Evolutionary conservation across 371 early-diverging fungal genomes (phyloP).

Genomic region (Fennellomyces sp.): DNA sequence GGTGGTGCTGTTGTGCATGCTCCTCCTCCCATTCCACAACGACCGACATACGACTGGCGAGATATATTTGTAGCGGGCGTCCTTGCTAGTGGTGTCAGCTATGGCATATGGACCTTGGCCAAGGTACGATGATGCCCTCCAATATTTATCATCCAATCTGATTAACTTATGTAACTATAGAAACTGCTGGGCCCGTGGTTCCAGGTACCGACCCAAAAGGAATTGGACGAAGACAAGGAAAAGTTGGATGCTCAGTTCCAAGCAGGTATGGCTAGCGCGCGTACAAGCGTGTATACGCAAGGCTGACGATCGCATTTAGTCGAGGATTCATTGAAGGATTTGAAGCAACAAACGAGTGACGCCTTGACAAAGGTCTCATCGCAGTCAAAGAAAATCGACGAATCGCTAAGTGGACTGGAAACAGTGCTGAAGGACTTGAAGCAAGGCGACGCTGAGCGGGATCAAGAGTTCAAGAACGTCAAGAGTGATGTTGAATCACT

Average conservation of each 20-base stretch:
- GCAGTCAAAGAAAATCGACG: constrained; percentile 76
- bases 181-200: constrained; percentile 68
- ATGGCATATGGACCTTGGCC: constrained; percentile 80
- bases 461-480: constrained; percentile 72
- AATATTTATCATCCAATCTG: background rate
- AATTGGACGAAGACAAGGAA: constrained; percentile 74
- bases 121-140: constrained; percentile 54
- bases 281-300: too few relatives aligned
- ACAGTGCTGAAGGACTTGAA: constrained; percentile 71
- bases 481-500: constrained; percentile 80
- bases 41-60: constrained; percentile 85
- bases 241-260: constrained; percentile 77
- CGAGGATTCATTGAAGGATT: constrained; percentile 57
- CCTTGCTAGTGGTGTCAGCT: constrained; percentile 86
- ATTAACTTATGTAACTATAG: background rate
- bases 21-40: constrained; percentile 69
- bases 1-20: constrained; percentile 1
- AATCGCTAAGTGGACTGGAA: constrained; percentile 71
- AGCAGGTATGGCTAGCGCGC: constrained; percentile 31
- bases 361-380: constrained; percentile 71
- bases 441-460: constrained; percentile 71
- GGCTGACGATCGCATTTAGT: constrained; percentile 24
- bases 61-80: constrained; percentile 92
- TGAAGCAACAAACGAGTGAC: constrained; percentile 67
- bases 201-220: constrained; percentile 67